These are phyloP conservation scores for Phytophthora fragariae DNA, from an alignment of 352 stramenopile species.

Conservation along the genomic window DNA sequence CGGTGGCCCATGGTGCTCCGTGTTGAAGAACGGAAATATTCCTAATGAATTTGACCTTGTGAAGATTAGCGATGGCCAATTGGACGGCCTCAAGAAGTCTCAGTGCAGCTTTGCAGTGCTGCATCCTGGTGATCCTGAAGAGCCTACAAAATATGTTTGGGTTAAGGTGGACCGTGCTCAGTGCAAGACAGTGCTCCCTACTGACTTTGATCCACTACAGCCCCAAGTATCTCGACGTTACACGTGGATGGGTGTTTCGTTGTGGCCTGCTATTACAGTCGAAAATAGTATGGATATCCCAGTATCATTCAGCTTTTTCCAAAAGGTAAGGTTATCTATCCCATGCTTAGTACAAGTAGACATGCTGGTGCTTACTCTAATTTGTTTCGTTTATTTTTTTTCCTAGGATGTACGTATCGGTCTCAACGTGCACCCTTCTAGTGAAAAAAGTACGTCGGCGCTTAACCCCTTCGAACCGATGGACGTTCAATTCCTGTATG, in stretches of 20 bases:
- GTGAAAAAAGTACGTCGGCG: slow-evolving; percentile 36
- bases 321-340: slow-evolving; percentile 42
- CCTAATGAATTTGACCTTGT: slow-evolving; percentile 64
- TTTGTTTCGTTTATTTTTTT: slow-evolving; percentile 17
- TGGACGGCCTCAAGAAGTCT: slow-evolving; percentile 16
- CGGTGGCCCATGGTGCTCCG: slow-evolving; percentile 41
- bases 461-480: slow-evolving; percentile 53
- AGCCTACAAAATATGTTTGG: slow-evolving; percentile 46
- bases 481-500: slow-evolving; percentile 31
- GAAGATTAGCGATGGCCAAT: slow-evolving; percentile 36
- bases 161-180: slow-evolving; percentile 40
- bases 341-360: background rate
- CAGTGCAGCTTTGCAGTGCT: slow-evolving; percentile 42
- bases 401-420: slow-evolving; percentile 21
- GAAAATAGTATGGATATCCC: slow-evolving; percentile 48
- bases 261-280: slow-evolving; percentile 54
- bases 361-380: slow-evolving; percentile 13
- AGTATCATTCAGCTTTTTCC: slow-evolving; percentile 43
- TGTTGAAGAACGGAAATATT: slow-evolving; percentile 31
- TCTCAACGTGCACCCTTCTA: slow-evolving; percentile 31
- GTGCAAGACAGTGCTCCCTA: slow-evolving; percentile 53
- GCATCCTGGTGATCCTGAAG: slow-evolving; percentile 11
- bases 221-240: slow-evolving; percentile 52
- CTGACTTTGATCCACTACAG: slow-evolving; percentile 53
- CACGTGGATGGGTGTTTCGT: slow-evolving; percentile 59